Evolutionary conservation across 1,284 basidiomycete species (phyloP).

Genomic region (Naganishia sp.): DNA sequence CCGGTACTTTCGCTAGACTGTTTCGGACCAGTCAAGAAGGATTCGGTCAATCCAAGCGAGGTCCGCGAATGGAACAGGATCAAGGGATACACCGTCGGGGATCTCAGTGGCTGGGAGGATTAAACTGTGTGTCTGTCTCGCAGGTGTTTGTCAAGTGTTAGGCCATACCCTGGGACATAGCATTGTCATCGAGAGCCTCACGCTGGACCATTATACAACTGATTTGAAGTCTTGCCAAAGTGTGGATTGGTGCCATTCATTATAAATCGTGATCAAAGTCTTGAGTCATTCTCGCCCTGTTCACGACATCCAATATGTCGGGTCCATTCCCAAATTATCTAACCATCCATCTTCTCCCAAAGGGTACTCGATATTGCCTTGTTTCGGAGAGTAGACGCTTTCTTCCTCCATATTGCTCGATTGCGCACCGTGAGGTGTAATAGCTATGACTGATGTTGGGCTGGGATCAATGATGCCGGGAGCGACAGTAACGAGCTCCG

Average conservation of each 20-base stretch:
- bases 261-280: neutral
- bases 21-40: conserved; percentile 5
- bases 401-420: neutral
- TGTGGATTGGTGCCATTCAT: neutral
- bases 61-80: conserved; percentile 27
- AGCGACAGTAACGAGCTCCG: conserved; percentile 16
- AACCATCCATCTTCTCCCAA: conserved; percentile 31
- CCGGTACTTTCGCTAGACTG: conserved; percentile 28
- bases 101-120: conserved; percentile 26
- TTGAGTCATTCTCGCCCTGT: neutral
- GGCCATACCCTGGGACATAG: too few species aligned
- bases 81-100: conserved; percentile 30
- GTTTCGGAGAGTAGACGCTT: conserved; percentile 15
- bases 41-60: neutral
- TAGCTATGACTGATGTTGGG: conserved; percentile 22
- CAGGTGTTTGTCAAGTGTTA: neutral
- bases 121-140: neutral
- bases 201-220: neutral
- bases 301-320: conserved; percentile 16
- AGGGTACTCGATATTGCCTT: conserved; percentile 1
- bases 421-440: conserved; percentile 5
- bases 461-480: conserved; percentile 23
- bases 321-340: conserved; percentile 16
- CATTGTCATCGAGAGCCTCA: neutral
- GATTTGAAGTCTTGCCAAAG: neutral